Percentiles rank a stretch among this genome's conserved stretches.
phyloP scores from a whole-genome alignment of 73 alveolate genomes.

The Diophrys sp. region DNA sequence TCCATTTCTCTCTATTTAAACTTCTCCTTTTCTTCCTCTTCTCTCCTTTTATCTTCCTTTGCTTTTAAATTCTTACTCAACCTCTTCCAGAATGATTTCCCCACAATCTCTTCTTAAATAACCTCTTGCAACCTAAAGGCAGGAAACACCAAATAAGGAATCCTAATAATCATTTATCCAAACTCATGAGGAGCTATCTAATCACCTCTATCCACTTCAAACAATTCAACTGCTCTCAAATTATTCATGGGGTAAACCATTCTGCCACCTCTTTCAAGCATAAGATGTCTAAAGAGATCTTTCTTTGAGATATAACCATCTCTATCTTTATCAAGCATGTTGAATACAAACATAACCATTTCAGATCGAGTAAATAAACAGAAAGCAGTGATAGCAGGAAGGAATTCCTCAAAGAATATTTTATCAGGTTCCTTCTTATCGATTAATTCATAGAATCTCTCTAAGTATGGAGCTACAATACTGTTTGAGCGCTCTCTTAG shows the following conservation, averaged over 20 bases:
- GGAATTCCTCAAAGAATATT: conserved; percentile 46
- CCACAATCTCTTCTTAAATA: conserved; percentile 43
- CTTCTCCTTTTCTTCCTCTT: conserved; percentile 43
- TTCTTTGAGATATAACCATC: conserved; percentile 57
- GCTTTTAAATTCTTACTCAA: conserved; percentile 32
- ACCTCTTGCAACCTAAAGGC: conserved; percentile 42
- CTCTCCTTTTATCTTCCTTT: conserved; percentile 44
- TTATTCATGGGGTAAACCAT: conserved; percentile 41
- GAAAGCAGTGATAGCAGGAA: conserved; percentile 51
- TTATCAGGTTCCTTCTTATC: conserved; percentile 49
- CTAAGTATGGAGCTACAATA: conserved; percentile 63
- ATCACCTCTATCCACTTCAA: conserved; percentile 52
- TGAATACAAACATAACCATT: conserved; percentile 58
- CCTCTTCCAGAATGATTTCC: conserved; percentile 45
- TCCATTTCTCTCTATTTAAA: conserved; percentile 25
- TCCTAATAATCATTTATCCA: conserved; percentile 15
- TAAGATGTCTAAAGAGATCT: conserved; percentile 46
- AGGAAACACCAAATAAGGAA: conserved; percentile 55
- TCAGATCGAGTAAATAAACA: conserved; percentile 52
- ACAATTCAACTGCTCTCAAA: conserved; percentile 55
- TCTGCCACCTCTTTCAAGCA: conserved; percentile 24
- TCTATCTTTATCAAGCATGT: conserved; percentile 63
- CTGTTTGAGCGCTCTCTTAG: conserved; percentile 40
- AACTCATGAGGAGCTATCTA: conserved; percentile 34
- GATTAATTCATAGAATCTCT: conserved; percentile 52